phyloP scores from a whole-genome alignment of 306 rosid species.

The Glycine tomentella region DNA sequence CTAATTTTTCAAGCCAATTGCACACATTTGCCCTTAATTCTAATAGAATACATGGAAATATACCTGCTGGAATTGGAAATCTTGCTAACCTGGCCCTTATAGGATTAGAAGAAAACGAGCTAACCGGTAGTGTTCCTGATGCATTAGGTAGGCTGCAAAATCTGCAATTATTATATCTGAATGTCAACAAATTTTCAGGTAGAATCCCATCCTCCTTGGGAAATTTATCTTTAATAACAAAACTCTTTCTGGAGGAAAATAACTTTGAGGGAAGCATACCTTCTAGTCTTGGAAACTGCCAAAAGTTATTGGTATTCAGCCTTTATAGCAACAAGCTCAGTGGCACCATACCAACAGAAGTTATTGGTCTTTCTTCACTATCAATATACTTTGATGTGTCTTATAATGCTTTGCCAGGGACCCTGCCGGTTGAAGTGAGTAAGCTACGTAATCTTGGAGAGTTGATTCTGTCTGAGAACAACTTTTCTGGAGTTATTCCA shows the following conservation, averaged over 20 bases:
- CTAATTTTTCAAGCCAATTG: slow-evolving; percentile 48
- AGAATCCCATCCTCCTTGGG: slow-evolving; percentile 53
- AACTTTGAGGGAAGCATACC: slow-evolving; percentile 54
- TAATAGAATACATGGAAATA: slow-evolving; percentile 41
- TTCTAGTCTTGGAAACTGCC: slow-evolving; percentile 49
- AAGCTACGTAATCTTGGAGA: slow-evolving; percentile 33
- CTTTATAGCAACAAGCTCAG: slow-evolving; percentile 51
- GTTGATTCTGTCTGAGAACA: slow-evolving; percentile 47
- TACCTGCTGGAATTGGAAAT: slow-evolving; percentile 51
- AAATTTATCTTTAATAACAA: slow-evolving; percentile 47
- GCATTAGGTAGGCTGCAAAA: slow-evolving; percentile 46
- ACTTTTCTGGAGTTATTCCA: slow-evolving; percentile 51
- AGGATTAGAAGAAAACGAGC: slow-evolving; percentile 47
- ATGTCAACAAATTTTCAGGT: slow-evolving; percentile 47
- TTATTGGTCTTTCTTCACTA: slow-evolving; percentile 50
- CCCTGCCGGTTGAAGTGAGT: slow-evolving; percentile 51
- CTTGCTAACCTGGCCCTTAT: slow-evolving; percentile 37
- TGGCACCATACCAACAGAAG: slow-evolving; percentile 52
- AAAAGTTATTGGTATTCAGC: slow-evolving; percentile 32
- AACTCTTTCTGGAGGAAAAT: slow-evolving; percentile 40
- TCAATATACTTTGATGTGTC: slow-evolving; percentile 51
- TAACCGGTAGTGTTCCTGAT: slow-evolving; percentile 46
- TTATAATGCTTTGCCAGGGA: slow-evolving; percentile 46
- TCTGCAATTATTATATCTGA: slow-evolving; percentile 33
- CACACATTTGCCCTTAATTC: neutral